Percentiles rank a stretch among this genome's conserved stretches.
These are phyloP conservation scores for Decorospora gaudefroyi DNA, from an alignment of 2,329 filamentous ascomycete genomes.

Conservation along the genomic window DNA sequence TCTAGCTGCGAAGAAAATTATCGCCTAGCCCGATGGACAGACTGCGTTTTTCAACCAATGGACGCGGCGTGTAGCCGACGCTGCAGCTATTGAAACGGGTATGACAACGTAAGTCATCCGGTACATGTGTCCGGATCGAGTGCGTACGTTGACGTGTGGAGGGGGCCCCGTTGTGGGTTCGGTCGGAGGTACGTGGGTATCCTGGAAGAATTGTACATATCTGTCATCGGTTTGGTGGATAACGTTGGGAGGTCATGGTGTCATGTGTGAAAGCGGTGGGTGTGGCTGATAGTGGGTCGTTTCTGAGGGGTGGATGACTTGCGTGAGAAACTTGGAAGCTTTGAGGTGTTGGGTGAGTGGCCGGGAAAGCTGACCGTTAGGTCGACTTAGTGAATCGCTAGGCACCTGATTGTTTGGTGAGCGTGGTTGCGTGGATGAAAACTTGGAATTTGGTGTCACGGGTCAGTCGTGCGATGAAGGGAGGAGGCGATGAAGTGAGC, in stretches of 20 bases:
- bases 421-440: conserved; percentile 7
- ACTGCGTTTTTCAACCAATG: conserved; percentile 10
- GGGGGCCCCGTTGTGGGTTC: conserved; percentile 3
- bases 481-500: neutral
- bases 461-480: conserved; percentile 2
- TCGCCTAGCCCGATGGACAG: too few relatives aligned
- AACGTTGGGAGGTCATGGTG: conserved; percentile 2
- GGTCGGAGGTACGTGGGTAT: conserved; percentile 7
- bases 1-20: neutral
- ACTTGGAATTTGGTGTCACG: neutral
- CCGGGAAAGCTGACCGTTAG: too few relatives aligned
- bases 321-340: neutral
- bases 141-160: conserved; percentile 10
- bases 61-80: conserved; percentile 6
- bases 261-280: conserved; percentile 12
- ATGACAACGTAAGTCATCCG: conserved; percentile 14
- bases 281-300: neutral
- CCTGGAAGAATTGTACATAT: too few relatives aligned
- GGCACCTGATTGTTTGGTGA: too few relatives aligned
- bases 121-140: conserved; percentile 14
- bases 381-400: too few relatives aligned
- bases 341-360: too few relatives aligned
- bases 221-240: conserved; percentile 11
- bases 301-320: neutral
- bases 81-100: conserved; percentile 19